These are phyloP conservation scores for Logfia minima DNA, from an alignment of 129 eudicot genomes.

Conservation along the genomic window DNA sequence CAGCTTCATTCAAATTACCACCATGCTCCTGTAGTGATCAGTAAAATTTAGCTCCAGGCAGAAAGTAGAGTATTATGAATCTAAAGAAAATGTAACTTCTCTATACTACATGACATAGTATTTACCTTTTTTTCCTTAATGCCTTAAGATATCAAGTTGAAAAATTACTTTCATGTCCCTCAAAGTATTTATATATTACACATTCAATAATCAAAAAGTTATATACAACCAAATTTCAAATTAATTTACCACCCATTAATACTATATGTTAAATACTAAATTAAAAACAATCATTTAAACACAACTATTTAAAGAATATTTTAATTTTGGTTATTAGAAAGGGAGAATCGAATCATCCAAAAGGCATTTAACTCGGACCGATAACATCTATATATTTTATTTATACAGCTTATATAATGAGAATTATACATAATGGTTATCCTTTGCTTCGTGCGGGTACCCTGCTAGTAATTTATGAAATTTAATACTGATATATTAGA, in stretches of 20 bases:
- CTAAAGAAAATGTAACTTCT: neutral
- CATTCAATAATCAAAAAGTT: neutral
- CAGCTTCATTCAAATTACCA: slow-evolving; percentile 82
- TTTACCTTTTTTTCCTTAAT: too few species aligned
- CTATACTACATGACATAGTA: too few species aligned
- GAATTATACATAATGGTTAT: too few species aligned
- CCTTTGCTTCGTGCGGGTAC: too few species aligned
- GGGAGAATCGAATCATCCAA: neutral
- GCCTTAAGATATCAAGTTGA: neutral
- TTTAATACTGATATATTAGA: slow-evolving; percentile 1
- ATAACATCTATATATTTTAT: neutral
- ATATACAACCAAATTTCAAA: neutral
- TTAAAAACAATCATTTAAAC: too few species aligned
- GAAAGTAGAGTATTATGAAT: neutral
- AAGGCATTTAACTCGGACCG: neutral
- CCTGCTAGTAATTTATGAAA: neutral
- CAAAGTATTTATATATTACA: too few species aligned
- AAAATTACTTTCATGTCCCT: neutral
- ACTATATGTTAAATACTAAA: neutral
- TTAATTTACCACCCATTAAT: neutral
- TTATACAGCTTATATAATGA: too few species aligned
- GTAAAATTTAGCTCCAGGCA: slow-evolving; percentile 10
- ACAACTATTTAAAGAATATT: neutral
- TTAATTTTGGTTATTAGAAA: too few species aligned
- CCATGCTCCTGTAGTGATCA: slow-evolving; percentile 61